Conservation (phyloP, 2,329 filamentous ascomycete genomes). For the Sodiomyces alkalinus region DNA sequence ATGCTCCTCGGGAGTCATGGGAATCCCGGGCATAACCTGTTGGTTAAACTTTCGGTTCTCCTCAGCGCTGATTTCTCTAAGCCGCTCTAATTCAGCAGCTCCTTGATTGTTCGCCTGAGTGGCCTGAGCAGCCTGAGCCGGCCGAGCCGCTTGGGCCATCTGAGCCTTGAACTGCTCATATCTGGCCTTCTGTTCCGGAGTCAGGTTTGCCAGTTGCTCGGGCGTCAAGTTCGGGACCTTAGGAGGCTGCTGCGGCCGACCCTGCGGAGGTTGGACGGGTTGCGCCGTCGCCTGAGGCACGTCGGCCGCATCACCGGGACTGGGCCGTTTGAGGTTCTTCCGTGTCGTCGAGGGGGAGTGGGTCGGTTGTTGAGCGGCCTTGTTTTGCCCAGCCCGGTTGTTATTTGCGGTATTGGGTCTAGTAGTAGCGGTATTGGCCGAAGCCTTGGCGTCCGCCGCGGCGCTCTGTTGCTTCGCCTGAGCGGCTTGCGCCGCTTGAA, state of each 20-base stretch:
- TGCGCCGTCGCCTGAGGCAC: slow-evolving; percentile 4
- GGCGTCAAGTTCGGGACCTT: slow-evolving; percentile 14
- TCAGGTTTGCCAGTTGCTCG: slow-evolving; percentile 24
- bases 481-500: slow-evolving; percentile 1
- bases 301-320: slow-evolving; percentile 24
- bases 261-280: slow-evolving; percentile 11
- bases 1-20: slow-evolving; percentile 28
- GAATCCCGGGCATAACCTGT: slow-evolving; percentile 28
- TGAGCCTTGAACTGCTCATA: slow-evolving; percentile 22
- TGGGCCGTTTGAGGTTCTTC: slow-evolving; percentile 36
- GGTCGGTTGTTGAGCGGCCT: slow-evolving; percentile 19
- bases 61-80: slow-evolving; percentile 22
- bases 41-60: slow-evolving; percentile 22
- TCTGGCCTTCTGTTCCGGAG: slow-evolving; percentile 28
- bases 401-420: slow-evolving; percentile 16
- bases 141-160: slow-evolving; percentile 6
- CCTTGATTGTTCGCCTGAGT: slow-evolving; percentile 1
- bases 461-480: slow-evolving; percentile 6
- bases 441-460: slow-evolving; percentile 8
- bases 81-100: slow-evolving; percentile 11
- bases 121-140: no score
- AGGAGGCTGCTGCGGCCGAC: slow-evolving; percentile 5
- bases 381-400: slow-evolving; percentile 16
- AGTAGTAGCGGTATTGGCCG: slow-evolving; percentile 4
- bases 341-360: slow-evolving; percentile 21